Percentiles rank a stretch among this genome's conserved stretches.
Evolutionary conservation across 495 filamentous ascomycete genomes (phyloP).

Genomic region (Astrothelium subdiscretum): DNA sequence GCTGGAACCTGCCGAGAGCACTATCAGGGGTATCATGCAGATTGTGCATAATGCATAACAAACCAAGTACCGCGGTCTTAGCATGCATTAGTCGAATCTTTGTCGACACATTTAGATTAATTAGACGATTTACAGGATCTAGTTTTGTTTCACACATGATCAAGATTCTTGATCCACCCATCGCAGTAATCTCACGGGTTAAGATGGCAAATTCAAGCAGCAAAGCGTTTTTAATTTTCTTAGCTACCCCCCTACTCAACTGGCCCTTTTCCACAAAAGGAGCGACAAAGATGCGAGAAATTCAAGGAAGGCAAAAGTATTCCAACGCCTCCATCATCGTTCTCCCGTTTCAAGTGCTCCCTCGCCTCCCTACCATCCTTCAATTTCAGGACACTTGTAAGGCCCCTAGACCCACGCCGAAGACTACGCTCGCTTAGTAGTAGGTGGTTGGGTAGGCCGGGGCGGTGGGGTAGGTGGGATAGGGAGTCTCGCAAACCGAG

Average conservation of each 20-base stretch:
- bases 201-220: not conserved
- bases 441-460: not conserved
- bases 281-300: not conserved
- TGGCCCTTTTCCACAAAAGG: not conserved
- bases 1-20: too few species aligned
- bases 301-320: not conserved
- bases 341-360: not conserved
- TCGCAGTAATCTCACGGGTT: not conserved
- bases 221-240: not conserved
- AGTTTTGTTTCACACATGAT: too few species aligned
- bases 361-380: too few species aligned
- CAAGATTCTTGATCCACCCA: too few species aligned
- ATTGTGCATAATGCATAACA: too few species aligned
- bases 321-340: not conserved
- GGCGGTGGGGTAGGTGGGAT: not conserved
- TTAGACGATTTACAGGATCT: too few species aligned
- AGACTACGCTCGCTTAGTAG: not conserved
- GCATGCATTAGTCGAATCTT: not conserved
- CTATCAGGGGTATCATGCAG: too few species aligned
- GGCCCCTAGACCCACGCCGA: too few species aligned
- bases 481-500: not conserved
- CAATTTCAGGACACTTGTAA: too few species aligned
- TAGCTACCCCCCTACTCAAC: not conserved
- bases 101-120: not conserved
- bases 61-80: not conserved